These are phyloP conservation scores for Metschnikowia cerradonensis DNA, from an alignment of 805 yeast genomes.

Conservation along the genomic window DNA sequence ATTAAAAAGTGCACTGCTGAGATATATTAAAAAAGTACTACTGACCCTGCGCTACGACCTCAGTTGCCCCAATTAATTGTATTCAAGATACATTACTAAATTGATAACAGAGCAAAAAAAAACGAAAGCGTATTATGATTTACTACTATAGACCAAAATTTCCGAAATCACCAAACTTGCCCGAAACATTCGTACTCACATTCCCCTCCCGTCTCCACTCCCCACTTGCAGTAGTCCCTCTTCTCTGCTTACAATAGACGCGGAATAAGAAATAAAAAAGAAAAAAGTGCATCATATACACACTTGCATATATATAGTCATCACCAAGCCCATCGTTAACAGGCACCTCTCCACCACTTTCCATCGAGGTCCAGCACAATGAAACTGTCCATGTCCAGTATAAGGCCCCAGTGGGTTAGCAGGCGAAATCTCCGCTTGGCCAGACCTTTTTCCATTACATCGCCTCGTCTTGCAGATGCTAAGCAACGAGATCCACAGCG, in stretches of 20 bases:
- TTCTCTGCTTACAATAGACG: not conserved
- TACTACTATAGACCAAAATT: not conserved
- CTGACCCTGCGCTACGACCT: not conserved
- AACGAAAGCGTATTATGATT: too few relatives aligned
- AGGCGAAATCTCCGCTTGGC: not conserved
- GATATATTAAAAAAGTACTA: not conserved
- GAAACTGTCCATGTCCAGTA: not conserved
- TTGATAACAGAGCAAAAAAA: too few relatives aligned
- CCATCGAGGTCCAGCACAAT: not conserved
- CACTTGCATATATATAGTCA: slow-evolving; percentile 2
- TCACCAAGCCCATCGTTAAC: not conserved
- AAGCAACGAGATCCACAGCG: not conserved
- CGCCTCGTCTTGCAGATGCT: not conserved
- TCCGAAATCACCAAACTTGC: not conserved
- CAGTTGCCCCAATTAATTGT: not conserved
- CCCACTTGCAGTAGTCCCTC: not conserved
- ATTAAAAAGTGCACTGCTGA: not conserved
- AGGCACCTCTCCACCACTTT: not conserved
- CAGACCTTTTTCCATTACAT: not conserved
- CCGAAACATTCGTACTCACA: too few relatives aligned
- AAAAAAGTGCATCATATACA: not conserved
- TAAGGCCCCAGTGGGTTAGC: not conserved
- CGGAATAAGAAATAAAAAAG: not conserved
- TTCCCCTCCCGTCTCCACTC: not conserved
- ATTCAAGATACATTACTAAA: too few relatives aligned